phyloP scores from a whole-genome alignment of 2,329 filamentous ascomycete species.

The Aspergillus transmontanensis region DNA sequence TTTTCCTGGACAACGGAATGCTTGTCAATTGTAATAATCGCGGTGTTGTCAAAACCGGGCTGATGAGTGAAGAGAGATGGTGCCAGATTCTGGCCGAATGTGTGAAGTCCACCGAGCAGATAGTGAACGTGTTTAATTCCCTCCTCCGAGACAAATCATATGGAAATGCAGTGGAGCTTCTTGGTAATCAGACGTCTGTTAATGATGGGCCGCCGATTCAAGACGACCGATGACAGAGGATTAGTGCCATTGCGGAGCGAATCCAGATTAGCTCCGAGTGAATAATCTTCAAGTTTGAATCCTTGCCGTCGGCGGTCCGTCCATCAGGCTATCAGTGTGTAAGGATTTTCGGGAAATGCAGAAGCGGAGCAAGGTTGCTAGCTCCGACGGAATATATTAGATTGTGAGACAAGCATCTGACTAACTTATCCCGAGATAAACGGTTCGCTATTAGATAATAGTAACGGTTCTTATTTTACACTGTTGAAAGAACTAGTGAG shows the following conservation, averaged over 20 bases:
- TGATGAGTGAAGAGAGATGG: not conserved
- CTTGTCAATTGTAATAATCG: not conserved
- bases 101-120: not conserved
- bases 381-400: not conserved
- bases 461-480: not conserved
- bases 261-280: not conserved
- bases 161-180: not conserved
- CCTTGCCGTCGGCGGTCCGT: not conserved
- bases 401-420: not conserved
- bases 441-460: not conserved
- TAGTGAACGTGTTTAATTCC: not conserved
- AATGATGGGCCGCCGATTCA: not conserved
- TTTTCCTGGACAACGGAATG: not conserved
- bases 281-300: not conserved
- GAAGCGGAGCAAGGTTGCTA: not conserved
- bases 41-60: not conserved
- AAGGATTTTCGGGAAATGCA: not conserved
- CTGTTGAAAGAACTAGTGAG: not conserved
- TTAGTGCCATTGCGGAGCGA: not conserved
- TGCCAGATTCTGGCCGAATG: not conserved
- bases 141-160: not conserved
- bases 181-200: not conserved
- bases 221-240: not conserved
- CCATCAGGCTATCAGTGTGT: not conserved
- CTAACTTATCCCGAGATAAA: not conserved